Percentiles rank a stretch among this genome's conserved stretches.
These are phyloP conservation scores for Coleophoma crateriformis DNA, from an alignment of 2,329 filamentous ascomycete species.

Conservation along the genomic window DNA sequence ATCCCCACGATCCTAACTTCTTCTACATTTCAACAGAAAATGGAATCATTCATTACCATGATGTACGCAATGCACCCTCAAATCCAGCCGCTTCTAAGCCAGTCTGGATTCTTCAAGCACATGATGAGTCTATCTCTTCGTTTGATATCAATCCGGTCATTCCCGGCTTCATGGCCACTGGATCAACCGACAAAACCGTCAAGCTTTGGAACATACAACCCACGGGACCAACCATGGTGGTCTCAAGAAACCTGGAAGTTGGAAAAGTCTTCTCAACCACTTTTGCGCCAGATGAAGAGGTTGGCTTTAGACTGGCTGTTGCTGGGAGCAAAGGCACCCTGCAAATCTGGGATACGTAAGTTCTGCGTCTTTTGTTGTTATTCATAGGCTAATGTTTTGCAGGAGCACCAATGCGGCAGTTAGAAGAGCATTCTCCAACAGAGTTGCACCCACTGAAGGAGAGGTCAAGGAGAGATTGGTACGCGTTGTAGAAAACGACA, in stretches of 20 bases:
- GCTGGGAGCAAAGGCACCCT: conserved; percentile 91
- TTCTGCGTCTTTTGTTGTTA: neutral
- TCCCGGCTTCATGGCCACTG: conserved; percentile 89
- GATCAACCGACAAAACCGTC: conserved; percentile 88
- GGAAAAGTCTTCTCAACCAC: conserved; percentile 89
- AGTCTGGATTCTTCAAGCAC: conserved; percentile 91
- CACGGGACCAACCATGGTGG: conserved; percentile 81
- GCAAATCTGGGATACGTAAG: conserved; percentile 86
- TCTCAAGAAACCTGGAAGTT: conserved; percentile 85
- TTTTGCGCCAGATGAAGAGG: conserved; percentile 86
- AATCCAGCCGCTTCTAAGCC: conserved; percentile 73
- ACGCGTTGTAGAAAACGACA: conserved; percentile 63
- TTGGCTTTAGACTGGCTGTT: conserved; percentile 87
- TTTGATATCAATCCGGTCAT: conserved; percentile 90
- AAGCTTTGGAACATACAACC: conserved; percentile 93
- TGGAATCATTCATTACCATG: conserved; percentile 88
- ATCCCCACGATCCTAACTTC: conserved; percentile 85
- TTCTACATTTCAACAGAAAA: conserved; percentile 95
- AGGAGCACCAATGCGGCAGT: conserved; percentile 75
- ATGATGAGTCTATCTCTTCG: conserved; percentile 84
- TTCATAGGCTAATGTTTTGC: neutral
- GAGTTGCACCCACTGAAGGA: conserved; percentile 54
- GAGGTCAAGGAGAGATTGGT: conserved; percentile 73
- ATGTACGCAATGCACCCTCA: conserved; percentile 70
- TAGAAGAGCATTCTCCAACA: conserved; percentile 73